Conservation (phyloP, 2,329 filamentous ascomycete genomes). For the Dactylellina leptospora region DNA sequence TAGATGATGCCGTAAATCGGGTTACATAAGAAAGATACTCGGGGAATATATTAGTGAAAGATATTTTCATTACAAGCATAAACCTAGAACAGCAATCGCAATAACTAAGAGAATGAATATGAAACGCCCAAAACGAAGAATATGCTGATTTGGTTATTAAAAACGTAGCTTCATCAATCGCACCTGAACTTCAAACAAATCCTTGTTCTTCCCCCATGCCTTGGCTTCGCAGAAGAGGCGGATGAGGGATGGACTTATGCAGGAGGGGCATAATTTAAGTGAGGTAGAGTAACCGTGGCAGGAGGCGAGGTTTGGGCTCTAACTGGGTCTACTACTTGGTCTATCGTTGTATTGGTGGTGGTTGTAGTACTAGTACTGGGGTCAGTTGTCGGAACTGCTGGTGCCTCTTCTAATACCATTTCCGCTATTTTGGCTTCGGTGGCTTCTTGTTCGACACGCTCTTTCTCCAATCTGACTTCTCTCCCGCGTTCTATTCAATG, state of each 20-base stretch:
- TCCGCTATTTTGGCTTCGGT: constrained; percentile 23
- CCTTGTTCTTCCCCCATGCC: constrained; percentile 20
- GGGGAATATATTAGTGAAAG: constrained; percentile 8
- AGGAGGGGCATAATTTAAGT: background rate
- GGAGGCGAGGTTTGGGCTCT: background rate
- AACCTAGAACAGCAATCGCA: background rate
- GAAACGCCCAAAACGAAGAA: background rate
- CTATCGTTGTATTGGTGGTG: constrained; percentile 40
- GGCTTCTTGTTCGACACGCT: constrained; percentile 56
- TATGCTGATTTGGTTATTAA: too few species aligned
- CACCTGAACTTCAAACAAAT: constrained; percentile 3
- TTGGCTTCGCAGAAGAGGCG: background rate
- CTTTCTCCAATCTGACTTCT: constrained; percentile 79
- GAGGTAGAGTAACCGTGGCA: background rate
- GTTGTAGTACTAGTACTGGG: constrained; percentile 45
- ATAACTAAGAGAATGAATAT: background rate
- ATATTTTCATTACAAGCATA: background rate
- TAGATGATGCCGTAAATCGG: background rate
- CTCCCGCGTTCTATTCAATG: constrained; percentile 72
- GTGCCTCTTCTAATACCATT: constrained; percentile 31
- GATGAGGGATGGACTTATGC: background rate
- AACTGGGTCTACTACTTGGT: constrained; percentile 31
- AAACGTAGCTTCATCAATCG: background rate
- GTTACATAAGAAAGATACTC: background rate
- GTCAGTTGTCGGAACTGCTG: constrained; percentile 35